Conservation (phyloP, 352 stramenopile species). For the Elongisporangium anandrum region DNA sequence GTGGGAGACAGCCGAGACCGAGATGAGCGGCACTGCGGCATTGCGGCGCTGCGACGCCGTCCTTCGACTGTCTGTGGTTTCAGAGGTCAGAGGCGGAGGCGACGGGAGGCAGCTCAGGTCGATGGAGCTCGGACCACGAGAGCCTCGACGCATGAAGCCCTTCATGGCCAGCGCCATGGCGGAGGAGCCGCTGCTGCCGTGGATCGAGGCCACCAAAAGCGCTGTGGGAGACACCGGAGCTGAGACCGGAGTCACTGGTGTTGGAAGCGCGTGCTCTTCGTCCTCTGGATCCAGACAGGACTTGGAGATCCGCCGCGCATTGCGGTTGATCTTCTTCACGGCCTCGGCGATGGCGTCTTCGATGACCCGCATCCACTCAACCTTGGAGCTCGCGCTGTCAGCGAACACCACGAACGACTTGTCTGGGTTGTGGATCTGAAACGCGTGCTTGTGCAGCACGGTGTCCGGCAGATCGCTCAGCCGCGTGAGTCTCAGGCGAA, state of each 20-base stretch:
- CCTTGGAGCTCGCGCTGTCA: slow-evolving; percentile 56
- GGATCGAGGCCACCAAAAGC: slow-evolving; percentile 2
- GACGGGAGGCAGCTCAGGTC: background rate
- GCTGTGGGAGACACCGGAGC: slow-evolving; percentile 9
- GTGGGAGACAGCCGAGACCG: background rate
- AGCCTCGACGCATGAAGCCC: slow-evolving; percentile 46
- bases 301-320: slow-evolving; percentile 50
- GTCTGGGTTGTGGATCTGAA: slow-evolving; percentile 82
- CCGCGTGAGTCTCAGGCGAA: slow-evolving; percentile 80
- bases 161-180: slow-evolving; percentile 36
- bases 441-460: slow-evolving; percentile 69
- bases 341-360: slow-evolving; percentile 68
- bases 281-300: slow-evolving; percentile 1
- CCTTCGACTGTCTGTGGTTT: background rate
- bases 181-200: slow-evolving; percentile 1
- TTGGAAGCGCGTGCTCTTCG: slow-evolving; percentile 17
- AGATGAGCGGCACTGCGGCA: background rate
- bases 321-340: slow-evolving; percentile 75
- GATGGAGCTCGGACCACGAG: slow-evolving; percentile 4
- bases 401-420: slow-evolving; percentile 85
- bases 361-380: slow-evolving; percentile 80
- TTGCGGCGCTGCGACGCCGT: background rate
- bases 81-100: background rate
- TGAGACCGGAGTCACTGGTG: slow-evolving; percentile 4
- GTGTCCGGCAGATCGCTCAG: slow-evolving; percentile 71